A percentile compares a stretch with the other conserved stretches of the same genome.
Conservation (phyloP, 306 rosid genomes). For the Cucumis hystrix region DNA sequence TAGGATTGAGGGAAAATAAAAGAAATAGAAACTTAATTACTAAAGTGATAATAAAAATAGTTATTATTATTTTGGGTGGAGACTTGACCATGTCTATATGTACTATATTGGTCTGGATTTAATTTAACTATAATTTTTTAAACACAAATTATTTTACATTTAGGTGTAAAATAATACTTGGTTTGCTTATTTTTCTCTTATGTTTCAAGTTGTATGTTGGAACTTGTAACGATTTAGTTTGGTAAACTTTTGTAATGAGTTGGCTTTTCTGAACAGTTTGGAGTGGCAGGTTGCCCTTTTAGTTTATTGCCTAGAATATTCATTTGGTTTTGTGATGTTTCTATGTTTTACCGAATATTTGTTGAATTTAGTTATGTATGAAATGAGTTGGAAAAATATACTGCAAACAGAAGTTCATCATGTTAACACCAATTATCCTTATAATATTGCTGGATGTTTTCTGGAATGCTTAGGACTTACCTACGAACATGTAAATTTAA, state of each 20-base stretch:
- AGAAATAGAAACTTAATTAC: too few relatives aligned
- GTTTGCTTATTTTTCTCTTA: neutral
- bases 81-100: too few relatives aligned
- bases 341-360: neutral
- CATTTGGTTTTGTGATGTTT: neutral
- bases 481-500: slow-evolving; percentile 93
- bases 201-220: neutral
- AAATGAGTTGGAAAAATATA: slow-evolving; percentile 79
- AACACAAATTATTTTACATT: too few relatives aligned
- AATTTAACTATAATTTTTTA: too few relatives aligned
- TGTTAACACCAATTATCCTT: slow-evolving; percentile 61
- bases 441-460: slow-evolving; percentile 80
- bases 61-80: too few relatives aligned
- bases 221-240: neutral
- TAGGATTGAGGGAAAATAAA: too few relatives aligned
- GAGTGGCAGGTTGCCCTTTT: neutral
- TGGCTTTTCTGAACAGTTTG: neutral
- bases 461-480: slow-evolving; percentile 93
- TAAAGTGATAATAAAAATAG: too few relatives aligned
- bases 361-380: neutral
- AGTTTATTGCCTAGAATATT: neutral
- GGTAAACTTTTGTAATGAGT: neutral
- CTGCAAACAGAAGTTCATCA: slow-evolving; percentile 75
- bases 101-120: too few relatives aligned
- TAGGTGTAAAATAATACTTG: neutral